Evolutionary conservation across 108 stramenopile species (phyloP).

Genomic region (Cyclotella atomus): DNA sequence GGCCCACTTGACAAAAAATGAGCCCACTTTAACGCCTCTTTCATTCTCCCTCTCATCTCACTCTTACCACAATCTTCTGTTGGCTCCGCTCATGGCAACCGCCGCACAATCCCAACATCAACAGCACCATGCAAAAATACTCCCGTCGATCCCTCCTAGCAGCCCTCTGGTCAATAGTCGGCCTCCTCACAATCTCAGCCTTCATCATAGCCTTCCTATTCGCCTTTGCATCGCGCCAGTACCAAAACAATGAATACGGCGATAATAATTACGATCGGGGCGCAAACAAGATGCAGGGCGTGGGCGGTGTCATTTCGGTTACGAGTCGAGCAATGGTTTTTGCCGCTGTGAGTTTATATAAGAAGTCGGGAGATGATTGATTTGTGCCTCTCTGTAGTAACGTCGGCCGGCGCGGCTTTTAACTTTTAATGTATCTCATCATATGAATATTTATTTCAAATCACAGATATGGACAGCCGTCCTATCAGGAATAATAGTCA

Average conservation of each 20-base stretch:
- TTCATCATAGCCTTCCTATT: constrained; percentile 74
- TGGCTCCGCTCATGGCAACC: too few relatives aligned
- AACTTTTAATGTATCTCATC: neutral
- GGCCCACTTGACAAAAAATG: too few relatives aligned
- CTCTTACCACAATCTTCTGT: too few relatives aligned
- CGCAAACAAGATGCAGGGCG: constrained; percentile 20
- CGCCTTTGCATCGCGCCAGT: constrained; percentile 50
- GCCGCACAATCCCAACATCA: too few relatives aligned
- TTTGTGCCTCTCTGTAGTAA: too few relatives aligned
- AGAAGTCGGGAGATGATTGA: too few relatives aligned
- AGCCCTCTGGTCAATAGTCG: constrained; percentile 76
- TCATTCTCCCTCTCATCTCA: too few relatives aligned
- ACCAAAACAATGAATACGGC: constrained; percentile 39
- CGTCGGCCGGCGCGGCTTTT: neutral
- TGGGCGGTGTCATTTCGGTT: constrained; percentile 52
- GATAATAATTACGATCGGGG: constrained; percentile 28
- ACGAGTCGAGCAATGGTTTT: constrained; percentile 86
- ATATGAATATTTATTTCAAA: neutral
- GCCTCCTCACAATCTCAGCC: constrained; percentile 62
- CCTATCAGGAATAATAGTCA: constrained; percentile 63
- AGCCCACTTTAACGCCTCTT: too few relatives aligned
- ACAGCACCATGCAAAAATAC: neutral
- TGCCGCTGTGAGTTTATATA: constrained; percentile 46
- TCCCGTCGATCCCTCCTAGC: constrained; percentile 76
- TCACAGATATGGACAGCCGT: constrained; percentile 76